A percentile compares a stretch with the other conserved stretches of the same genome.
Conservation (phyloP, 495 filamentous ascomycete species). For the Penicillium simplicissimum region DNA sequence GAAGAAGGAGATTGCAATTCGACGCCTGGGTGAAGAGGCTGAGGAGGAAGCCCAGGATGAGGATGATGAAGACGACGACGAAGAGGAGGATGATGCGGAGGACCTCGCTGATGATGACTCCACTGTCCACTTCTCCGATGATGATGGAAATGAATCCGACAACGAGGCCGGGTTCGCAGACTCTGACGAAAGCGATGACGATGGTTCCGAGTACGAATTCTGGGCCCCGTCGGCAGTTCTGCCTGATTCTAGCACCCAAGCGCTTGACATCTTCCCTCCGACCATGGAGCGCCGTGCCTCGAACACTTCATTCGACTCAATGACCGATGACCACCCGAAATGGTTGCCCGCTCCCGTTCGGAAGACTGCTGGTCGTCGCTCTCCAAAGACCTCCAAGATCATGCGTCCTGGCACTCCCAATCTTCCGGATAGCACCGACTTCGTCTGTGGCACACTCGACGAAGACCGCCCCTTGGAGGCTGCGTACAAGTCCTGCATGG, state of each 20-base stretch:
- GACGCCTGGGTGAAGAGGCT: conserved; percentile 83
- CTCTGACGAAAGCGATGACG: conserved; percentile 77
- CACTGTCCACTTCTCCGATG: conserved; percentile 62
- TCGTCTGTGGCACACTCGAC: conserved; percentile 95
- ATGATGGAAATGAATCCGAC: conserved; percentile 88
- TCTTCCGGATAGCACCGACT: conserved; percentile 94
- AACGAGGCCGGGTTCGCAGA: conserved; percentile 92
- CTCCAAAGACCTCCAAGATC: conserved; percentile 33
- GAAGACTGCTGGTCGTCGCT: conserved; percentile 29
- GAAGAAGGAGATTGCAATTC: conserved; percentile 84
- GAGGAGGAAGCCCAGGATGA: conserved; percentile 80
- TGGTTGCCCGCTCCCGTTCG: conserved; percentile 36
- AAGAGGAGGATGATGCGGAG: conserved; percentile 60
- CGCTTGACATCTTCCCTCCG: conserved; percentile 48
- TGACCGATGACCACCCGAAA: conserved; percentile 44
- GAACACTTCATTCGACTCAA: conserved; percentile 65
- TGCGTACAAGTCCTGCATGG: conserved; percentile 83
- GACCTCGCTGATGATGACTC: conserved; percentile 62
- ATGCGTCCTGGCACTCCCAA: conserved; percentile 77
- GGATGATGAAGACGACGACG: conserved; percentile 68
- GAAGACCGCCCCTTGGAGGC: conserved; percentile 93
- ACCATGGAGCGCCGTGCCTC: conserved; percentile 52
- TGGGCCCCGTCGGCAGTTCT: conserved; percentile 70
- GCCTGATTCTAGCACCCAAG: conserved; percentile 55
- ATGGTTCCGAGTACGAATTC: conserved; percentile 69